phyloP scores from a whole-genome alignment of 306 rosid species.

The Ceratonia siliqua region DNA sequence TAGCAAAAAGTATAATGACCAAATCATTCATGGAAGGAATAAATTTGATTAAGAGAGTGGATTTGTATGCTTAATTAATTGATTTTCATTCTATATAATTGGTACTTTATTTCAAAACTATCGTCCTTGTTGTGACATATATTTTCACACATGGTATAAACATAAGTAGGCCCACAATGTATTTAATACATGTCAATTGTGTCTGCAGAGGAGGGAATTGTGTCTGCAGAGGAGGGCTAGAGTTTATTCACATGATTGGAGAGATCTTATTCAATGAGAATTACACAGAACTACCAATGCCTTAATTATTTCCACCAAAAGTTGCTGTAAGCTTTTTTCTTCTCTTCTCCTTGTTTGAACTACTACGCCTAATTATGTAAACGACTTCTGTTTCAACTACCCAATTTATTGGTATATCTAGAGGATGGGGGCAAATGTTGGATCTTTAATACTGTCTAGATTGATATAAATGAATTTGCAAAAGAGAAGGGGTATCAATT shows the following conservation, averaged over 20 bases:
- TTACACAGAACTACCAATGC: constrained; percentile 10
- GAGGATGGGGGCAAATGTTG: background rate
- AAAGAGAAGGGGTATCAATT: background rate
- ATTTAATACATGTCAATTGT: background rate
- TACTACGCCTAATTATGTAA: constrained; percentile 6
- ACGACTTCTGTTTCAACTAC: background rate
- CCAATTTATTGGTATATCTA: background rate
- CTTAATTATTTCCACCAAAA: background rate
- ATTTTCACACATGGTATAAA: background rate
- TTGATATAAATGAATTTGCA: background rate
- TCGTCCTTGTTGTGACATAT: background rate
- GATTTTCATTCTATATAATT: background rate
- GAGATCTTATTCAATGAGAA: background rate
- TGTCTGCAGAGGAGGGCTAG: background rate
- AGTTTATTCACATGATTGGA: background rate
- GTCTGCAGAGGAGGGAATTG: background rate
- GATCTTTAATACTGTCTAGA: background rate
- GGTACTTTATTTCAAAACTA: background rate
- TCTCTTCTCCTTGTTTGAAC: constrained; percentile 9
- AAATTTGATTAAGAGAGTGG: constrained; percentile 8
- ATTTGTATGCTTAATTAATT: background rate
- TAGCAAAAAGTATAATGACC: constrained; percentile 33
- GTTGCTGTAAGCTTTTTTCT: constrained; percentile 21
- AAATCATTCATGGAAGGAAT: constrained; percentile 38
- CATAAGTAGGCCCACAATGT: background rate